Percentiles rank a stretch among this genome's conserved stretches.
These are phyloP conservation scores for Tubosaeta brunneosetosa DNA, from an alignment of 768 basidiomycete species.

Conservation along the genomic window DNA sequence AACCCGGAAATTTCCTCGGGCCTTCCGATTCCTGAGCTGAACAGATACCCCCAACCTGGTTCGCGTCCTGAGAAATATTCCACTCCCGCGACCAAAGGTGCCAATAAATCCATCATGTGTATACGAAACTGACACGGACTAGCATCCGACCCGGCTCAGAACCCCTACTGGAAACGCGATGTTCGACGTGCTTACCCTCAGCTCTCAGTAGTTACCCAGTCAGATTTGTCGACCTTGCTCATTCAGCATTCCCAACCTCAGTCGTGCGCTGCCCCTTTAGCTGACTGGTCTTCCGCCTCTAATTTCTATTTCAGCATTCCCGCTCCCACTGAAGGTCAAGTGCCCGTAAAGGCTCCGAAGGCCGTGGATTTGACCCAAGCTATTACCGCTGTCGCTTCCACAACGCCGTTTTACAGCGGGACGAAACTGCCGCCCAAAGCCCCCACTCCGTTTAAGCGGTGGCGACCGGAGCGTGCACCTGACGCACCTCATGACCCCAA, in stretches of 20 bases:
- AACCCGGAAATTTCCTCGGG: conserved; percentile 91
- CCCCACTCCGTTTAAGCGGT: conserved; percentile 64
- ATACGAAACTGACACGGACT: conserved; percentile 9
- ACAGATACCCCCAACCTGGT: conserved; percentile 85
- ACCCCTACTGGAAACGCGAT: conserved; percentile 96
- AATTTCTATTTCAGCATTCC: conserved; percentile 40
- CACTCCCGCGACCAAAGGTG: conserved; percentile 86
- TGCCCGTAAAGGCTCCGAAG: conserved; percentile 42
- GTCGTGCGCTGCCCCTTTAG: conserved; percentile 46
- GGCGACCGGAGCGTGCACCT: conserved; percentile 66
- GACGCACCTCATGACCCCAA: conserved; percentile 81
- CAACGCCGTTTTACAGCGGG: conserved; percentile 54
- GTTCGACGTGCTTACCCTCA: conserved; percentile 91
- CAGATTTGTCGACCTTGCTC: conserved; percentile 73
- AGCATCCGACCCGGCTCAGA: conserved; percentile 85
- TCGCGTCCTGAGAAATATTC: conserved; percentile 83
- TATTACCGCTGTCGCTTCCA: conserved; percentile 58
- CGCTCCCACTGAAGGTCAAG: conserved; percentile 44
- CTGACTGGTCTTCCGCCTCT: conserved; percentile 1
- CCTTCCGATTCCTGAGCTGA: conserved; percentile 65
- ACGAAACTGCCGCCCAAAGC: conserved; percentile 68
- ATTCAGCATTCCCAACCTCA: conserved; percentile 68
- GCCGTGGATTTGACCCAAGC: conserved; percentile 65
- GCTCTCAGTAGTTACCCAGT: conserved; percentile 82
- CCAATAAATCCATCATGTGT: conserved; percentile 6